Percentiles rank a stretch among this genome's conserved stretches.
phyloP scores from a whole-genome alignment of 139 green algal species.

The Zygnema circumcarinatum region DNA sequence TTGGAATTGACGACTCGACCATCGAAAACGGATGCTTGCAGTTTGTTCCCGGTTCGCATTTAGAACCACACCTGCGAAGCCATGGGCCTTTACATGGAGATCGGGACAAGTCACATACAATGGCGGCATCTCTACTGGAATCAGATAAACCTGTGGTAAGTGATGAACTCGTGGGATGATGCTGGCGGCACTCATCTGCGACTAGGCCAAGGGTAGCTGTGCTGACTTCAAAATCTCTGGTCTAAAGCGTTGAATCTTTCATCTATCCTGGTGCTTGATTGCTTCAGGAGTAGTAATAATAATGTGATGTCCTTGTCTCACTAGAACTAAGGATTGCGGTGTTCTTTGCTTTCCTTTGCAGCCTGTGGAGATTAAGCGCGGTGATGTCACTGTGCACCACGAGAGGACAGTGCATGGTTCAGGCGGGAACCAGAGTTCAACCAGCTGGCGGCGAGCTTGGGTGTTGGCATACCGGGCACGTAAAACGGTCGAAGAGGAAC shows the following conservation, averaged over 20 bases:
- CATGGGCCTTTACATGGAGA: slow-evolving; percentile 61
- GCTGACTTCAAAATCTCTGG: neutral
- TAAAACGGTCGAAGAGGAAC: slow-evolving; percentile 69
- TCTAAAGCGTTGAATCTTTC: neutral
- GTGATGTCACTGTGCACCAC: slow-evolving; percentile 74
- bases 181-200: neutral
- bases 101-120: slow-evolving; percentile 68
- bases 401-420: slow-evolving; percentile 69
- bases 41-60: slow-evolving; percentile 70
- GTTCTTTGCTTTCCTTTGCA: no score
- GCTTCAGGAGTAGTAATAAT: neutral
- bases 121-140: slow-evolving; percentile 57
- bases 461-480: slow-evolving; percentile 63
- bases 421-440: slow-evolving; percentile 64
- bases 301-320: neutral
- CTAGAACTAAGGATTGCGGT: neutral
- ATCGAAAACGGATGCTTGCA: slow-evolving; percentile 75
- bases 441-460: slow-evolving; percentile 23
- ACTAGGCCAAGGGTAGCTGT: neutral
- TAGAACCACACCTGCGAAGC: slow-evolving; percentile 64
- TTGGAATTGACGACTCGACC: slow-evolving; percentile 67
- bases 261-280: neutral
- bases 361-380: slow-evolving; percentile 62
- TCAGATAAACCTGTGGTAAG: slow-evolving; percentile 46
- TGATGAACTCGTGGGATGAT: no score